Base-by-base conservation (phyloP, 2,329 filamentous ascomycete species). In the Aspergillus viridinutans region DNA sequence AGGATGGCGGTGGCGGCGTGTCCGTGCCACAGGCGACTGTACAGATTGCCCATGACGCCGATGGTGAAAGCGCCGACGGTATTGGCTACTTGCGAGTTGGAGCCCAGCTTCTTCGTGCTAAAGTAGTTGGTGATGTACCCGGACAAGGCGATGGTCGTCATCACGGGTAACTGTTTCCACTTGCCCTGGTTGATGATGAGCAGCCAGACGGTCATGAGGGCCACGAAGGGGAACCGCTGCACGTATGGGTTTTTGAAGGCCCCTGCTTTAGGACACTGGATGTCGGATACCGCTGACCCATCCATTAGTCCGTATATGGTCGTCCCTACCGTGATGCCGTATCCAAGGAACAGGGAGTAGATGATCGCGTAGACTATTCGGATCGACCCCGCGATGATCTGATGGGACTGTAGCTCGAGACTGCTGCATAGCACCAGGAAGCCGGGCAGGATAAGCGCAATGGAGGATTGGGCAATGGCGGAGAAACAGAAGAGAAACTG, bases 1-100 rank as follows among this genome's bases (percentile, higher is more conserved):
- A 96, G 77, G 80, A 96, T 90, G 1, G 90, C 88, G 0, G 90
- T 90, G 0, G 91, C 91, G 0, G 92, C 92, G 2, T 96, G 83
- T 1, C 89, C 89, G 69, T 92, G 91, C 12, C 88, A 73, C 38
- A 81, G 65, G 2, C 90, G 83, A 14, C 87, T 88, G 75, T 94
- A 93, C 2, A 91, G 69, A 63, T 95, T 95, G 3, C 90, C 90
- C 51, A 91, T 76, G 35, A 92, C 82, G 10, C 90, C 90, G 14
- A 95, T 85, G 0, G 85, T 83, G 52, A 95, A 81, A 0, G 90
- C 90, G 32, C 89, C 89, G 1, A 94, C 80, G 45, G 90, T 90
- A 72, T 89, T 91, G 55, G 87, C 86, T 32, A 95, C 84, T 62
- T 92, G 89, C 0, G 85, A 83, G 65, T 90, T 92, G 51, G 81